Conservation (phyloP, 2,329 filamentous ascomycete genomes). For the Hysterium pulicare region DNA sequence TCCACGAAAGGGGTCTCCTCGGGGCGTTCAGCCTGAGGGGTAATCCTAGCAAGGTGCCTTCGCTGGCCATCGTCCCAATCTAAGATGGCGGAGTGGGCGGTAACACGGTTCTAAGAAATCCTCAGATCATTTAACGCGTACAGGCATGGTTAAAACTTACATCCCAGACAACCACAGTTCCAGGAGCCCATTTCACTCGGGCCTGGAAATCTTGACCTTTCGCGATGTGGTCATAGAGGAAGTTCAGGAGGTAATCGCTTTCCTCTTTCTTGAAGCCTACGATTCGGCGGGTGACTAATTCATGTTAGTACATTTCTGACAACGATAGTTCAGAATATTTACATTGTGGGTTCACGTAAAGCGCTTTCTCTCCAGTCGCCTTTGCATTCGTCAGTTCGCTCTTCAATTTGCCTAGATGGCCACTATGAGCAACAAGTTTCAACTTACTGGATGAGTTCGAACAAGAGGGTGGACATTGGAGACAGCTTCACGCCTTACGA, state of each 20-base stretch:
- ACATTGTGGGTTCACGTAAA: slow-evolving; percentile 83
- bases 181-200: slow-evolving; percentile 71
- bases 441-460: slow-evolving; percentile 66
- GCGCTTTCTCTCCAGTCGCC: slow-evolving; percentile 73
- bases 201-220: slow-evolving; percentile 69
- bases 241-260: slow-evolving; percentile 72
- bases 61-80: slow-evolving; percentile 80
- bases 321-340: slow-evolving; percentile 32
- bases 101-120: slow-evolving; percentile 61
- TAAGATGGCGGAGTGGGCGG: slow-evolving; percentile 72
- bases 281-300: slow-evolving; percentile 70
- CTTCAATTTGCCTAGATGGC: not conserved
- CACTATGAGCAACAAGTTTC: too few species aligned
- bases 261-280: slow-evolving; percentile 85
- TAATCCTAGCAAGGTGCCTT: slow-evolving; percentile 76
- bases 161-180: slow-evolving; percentile 85
- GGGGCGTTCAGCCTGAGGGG: slow-evolving; percentile 75
- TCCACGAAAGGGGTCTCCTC: slow-evolving; percentile 59
- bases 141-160: slow-evolving; percentile 36
- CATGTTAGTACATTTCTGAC: slow-evolving; percentile 7
- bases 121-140: not conserved
- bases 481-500: slow-evolving; percentile 73
- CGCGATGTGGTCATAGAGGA: slow-evolving; percentile 72
- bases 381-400: not conserved
- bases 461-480: slow-evolving; percentile 73